These are phyloP conservation scores for Sequoia sempervirens DNA, from an alignment of 75 land plant species.

Conservation along the genomic window DNA sequence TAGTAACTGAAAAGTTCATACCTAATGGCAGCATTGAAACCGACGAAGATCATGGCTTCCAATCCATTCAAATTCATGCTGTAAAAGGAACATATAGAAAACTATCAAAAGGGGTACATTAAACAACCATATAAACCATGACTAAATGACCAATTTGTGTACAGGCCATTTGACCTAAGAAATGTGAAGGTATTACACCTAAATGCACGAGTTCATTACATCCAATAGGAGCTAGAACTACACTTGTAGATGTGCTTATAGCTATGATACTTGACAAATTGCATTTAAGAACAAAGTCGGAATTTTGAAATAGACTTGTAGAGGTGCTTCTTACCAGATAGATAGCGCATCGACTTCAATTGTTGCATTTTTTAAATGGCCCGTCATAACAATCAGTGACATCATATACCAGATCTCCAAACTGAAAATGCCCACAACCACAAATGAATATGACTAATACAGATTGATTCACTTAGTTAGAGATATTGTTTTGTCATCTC, in stretches of 20 bases:
- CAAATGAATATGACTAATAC: not conserved
- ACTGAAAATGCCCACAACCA: not conserved
- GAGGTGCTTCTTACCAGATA: not conserved
- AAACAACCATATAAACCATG: too few relatives aligned
- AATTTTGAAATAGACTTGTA: not conserved
- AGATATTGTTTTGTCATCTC: not conserved
- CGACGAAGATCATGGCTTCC: constrained; percentile 60
- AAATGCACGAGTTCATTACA: not conserved
- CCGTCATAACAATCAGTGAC: not conserved
- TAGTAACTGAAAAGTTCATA: constrained; percentile 1
- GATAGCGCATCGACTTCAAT: not conserved
- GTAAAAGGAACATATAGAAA: not conserved
- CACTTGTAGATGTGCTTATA: too few relatives aligned
- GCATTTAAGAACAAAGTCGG: too few relatives aligned
- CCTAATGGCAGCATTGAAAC: constrained; percentile 64
- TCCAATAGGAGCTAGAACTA: too few relatives aligned
- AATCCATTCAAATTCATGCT: constrained; percentile 69
- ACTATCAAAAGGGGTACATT: not conserved
- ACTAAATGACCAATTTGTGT: too few relatives aligned
- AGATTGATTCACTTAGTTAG: not conserved
- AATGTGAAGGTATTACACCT: too few relatives aligned
- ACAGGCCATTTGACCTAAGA: not conserved
- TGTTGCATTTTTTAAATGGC: not conserved
- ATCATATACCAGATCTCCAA: not conserved
- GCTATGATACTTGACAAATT: too few relatives aligned